Evolutionary conservation across 148 eudicot genomes (phyloP).

Genomic region (Rhododendron vialii): DNA sequence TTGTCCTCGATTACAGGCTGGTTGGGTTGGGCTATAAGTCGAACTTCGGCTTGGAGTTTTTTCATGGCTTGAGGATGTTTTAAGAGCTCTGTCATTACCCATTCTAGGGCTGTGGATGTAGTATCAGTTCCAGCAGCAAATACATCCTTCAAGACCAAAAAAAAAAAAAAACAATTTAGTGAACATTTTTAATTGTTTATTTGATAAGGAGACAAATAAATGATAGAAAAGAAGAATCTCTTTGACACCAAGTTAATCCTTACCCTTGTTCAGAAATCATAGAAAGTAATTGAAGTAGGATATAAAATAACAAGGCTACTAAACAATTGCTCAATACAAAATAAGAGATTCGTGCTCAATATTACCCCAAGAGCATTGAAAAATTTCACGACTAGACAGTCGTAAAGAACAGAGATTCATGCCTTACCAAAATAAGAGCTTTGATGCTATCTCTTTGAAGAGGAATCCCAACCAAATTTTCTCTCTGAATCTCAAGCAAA

Average conservation of each 20-base stretch:
- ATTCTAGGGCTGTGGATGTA: not conserved
- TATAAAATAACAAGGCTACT: too few relatives aligned
- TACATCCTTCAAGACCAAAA: not conserved
- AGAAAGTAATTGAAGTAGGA: too few relatives aligned
- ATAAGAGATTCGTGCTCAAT: too few relatives aligned
- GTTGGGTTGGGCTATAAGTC: not conserved
- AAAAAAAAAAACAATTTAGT: not conserved
- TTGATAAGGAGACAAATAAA: too few relatives aligned
- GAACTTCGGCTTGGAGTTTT: not conserved
- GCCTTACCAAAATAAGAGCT: not conserved
- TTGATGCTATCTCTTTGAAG: slow-evolving; percentile 23
- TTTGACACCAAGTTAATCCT: too few relatives aligned
- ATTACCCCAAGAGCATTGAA: too few relatives aligned
- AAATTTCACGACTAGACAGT: too few relatives aligned
- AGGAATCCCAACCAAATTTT: not conserved
- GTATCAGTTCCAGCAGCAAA: not conserved
- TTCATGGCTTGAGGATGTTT: not conserved
- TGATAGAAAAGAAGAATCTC: too few relatives aligned
- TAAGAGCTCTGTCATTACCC: not conserved
- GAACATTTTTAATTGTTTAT: too few relatives aligned
- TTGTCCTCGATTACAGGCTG: not conserved
- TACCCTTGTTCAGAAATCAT: too few relatives aligned
- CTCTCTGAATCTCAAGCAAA: not conserved
- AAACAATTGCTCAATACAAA: too few relatives aligned
- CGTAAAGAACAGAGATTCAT: too few relatives aligned